Evolutionary conservation across 805 yeast genomes (phyloP).

Genomic region (Saccharomycopsis capsularis): DNA sequence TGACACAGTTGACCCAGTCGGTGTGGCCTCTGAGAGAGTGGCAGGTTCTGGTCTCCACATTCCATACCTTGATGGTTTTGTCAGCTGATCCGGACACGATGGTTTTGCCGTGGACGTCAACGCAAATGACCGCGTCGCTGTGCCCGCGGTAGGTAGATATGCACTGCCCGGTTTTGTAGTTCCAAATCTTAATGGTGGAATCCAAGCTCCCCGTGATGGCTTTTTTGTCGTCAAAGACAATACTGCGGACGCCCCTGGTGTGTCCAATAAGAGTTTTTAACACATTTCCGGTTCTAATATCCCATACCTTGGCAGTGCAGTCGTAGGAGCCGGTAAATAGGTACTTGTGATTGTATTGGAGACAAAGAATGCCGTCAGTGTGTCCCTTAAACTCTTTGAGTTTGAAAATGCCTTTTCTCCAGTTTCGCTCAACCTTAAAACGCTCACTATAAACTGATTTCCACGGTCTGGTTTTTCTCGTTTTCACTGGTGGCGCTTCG

Average conservation of each 20-base stretch:
- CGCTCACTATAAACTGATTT: constrained; percentile 90
- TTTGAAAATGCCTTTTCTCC: constrained; percentile 78
- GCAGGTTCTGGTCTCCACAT: constrained; percentile 87
- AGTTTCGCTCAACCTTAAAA: constrained; percentile 83
- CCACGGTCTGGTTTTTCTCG: constrained; percentile 74
- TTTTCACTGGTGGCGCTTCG: constrained; percentile 1
- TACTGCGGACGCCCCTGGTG: constrained; percentile 74
- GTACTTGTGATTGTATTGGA: constrained; percentile 74
- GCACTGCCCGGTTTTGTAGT: constrained; percentile 89
- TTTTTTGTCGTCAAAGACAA: constrained; percentile 83
- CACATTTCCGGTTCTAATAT: constrained; percentile 64
- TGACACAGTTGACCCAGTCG: constrained; percentile 87
- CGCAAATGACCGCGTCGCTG: constrained; percentile 73
- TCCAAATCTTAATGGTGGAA: constrained; percentile 91
- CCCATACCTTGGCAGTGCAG: constrained; percentile 90
- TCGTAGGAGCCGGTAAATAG: constrained; percentile 92
- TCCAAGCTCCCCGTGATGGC: constrained; percentile 90
- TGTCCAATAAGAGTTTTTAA: constrained; percentile 83
- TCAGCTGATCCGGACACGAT: constrained; percentile 95
- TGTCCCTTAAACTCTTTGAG: constrained; percentile 70
- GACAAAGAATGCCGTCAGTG: constrained; percentile 79
- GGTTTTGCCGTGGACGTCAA: constrained; percentile 66
- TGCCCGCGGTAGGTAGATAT: constrained; percentile 92
- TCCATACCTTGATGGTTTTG: constrained; percentile 90
- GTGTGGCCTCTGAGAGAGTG: constrained; percentile 89